Evolutionary conservation across 1,284 basidiomycete species (phyloP).

Genomic region (Pyrrhoderma noxium): DNA sequence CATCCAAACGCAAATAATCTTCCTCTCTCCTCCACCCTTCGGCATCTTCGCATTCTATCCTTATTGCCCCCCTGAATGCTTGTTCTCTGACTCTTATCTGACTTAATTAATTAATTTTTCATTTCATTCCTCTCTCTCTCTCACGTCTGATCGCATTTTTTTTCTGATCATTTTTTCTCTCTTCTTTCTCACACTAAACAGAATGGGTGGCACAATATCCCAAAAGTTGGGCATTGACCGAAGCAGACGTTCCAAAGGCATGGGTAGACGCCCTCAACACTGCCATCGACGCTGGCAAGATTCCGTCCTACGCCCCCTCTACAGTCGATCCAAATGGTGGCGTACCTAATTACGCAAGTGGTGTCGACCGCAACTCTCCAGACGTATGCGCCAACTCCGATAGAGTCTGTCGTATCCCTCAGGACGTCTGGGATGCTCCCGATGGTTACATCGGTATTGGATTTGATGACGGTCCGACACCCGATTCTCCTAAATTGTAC

Average conservation of each 20-base stretch:
- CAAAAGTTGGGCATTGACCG: conserved; percentile 32
- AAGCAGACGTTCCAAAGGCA: conserved; percentile 39
- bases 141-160: too few relatives aligned
- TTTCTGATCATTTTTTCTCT: too few relatives aligned
- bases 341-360: conserved; percentile 50
- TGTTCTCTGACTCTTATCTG: too few relatives aligned
- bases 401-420: conserved; percentile 47
- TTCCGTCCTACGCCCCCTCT: conserved; percentile 59
- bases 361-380: conserved; percentile 32
- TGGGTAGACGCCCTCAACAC: conserved; percentile 65
- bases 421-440: conserved; percentile 68
- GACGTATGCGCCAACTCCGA: conserved; percentile 58
- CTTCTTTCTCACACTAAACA: too few relatives aligned
- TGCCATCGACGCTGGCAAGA: conserved; percentile 61
- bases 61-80: not conserved
- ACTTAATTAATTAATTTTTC: too few relatives aligned
- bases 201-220: conserved; percentile 58
- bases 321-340: conserved; percentile 29
- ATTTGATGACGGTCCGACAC: conserved; percentile 76
- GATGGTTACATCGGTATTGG: conserved; percentile 47
- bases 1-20: conserved; percentile 1
- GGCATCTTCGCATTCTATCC: not conserved
- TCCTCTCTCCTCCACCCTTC: conserved; percentile 1
- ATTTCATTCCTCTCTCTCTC: too few relatives aligned
- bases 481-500: conserved; percentile 36